Evolutionary conservation across 306 rosid species (phyloP), one percentile per base, ranked within the genome.

Genomic region (Vicia sativa): DNA sequence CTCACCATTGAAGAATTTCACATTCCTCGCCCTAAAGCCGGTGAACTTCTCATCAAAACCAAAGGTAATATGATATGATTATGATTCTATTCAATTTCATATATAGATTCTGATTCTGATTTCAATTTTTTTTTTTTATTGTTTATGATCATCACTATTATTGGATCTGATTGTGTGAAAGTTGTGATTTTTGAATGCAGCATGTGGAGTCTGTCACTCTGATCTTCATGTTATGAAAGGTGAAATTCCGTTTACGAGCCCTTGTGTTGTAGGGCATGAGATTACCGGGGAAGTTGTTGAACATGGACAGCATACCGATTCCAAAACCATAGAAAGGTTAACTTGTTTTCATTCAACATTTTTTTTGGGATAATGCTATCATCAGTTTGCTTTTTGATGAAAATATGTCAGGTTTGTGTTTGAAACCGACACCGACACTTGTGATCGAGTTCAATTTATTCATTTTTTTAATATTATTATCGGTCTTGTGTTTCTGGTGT

Each of bases 141-240:
- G 4, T 3, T 1, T 3, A 4, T 49, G 12, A 8, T 4, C 2
- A 5, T 23, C 26, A 11, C 35, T 49, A 15, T 31, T 16, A 10
- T 70, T 31, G 68, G 71, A 41, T 72, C 43, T 65, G 34, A 72
- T 38, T 72, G 59, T 78, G 37, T 80, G 25, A 70, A 45, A 3
- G 38, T 49, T 78, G 34, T 80, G 19, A 41, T 73, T 65, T 4
- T 4, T 44, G 21, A 18, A 37, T 82, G 84, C 78, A 92, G 96
- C 83, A 13, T 92, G 98, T 74, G 96, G 98, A 71, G 98, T 92
- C 23, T 92, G 98, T 74, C 98, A 87, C 75, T 92, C 98, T 55
- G 96, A 92, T 90, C 96, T 92, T 21, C 98, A 92, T 74, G 91
- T 92, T 62, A 62, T 90, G 57, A 92, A 92, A 72, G 95, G 95